Percentiles rank a stretch among this genome's conserved stretches.
Evolutionary conservation across 176 grass and related monocot species (phyloP).

Genomic region (Elaeis guineensis): DNA sequence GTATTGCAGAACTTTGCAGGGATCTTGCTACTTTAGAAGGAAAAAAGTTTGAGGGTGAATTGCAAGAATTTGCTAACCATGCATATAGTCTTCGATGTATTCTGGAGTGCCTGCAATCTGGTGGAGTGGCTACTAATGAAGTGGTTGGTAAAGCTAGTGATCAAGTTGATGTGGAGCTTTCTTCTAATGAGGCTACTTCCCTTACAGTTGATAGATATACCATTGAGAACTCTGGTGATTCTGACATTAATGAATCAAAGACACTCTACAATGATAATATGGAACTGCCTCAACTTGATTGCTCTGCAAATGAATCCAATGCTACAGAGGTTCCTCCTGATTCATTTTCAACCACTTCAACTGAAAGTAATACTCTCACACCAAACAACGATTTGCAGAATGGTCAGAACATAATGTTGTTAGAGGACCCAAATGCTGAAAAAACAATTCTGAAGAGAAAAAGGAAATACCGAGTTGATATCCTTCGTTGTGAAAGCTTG

Average conservation of each 20-base stretch:
- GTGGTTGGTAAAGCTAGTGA: conserved; percentile 24
- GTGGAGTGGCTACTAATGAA: conserved; percentile 43
- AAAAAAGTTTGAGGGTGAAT: conserved; percentile 88
- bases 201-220: conserved; percentile 26
- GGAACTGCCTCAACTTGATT: conserved; percentile 12
- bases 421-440: conserved; percentile 34
- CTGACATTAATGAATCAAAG: conserved; percentile 8
- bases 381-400: conserved; percentile 14
- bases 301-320: conserved; percentile 24
- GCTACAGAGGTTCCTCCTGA: conserved; percentile 16
- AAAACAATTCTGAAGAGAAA: conserved; percentile 41
- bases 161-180: conserved; percentile 21
- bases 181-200: conserved; percentile 27
- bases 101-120: conserved; percentile 80
- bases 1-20: conserved; percentile 71
- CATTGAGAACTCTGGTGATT: conserved; percentile 7
- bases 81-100: conserved; percentile 88
- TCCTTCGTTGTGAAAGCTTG: conserved; percentile 95
- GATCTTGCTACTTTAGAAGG: conserved; percentile 94
- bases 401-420: conserved; percentile 3
- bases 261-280: conserved; percentile 18
- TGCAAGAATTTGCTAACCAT: conserved; percentile 95
- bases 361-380: conserved; percentile 22
- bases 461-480: conserved; percentile 92
- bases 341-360: conserved; percentile 6